Base-by-base conservation (phyloP, 768 basidiomycete species). In the Mycena sanguinolenta region DNA sequence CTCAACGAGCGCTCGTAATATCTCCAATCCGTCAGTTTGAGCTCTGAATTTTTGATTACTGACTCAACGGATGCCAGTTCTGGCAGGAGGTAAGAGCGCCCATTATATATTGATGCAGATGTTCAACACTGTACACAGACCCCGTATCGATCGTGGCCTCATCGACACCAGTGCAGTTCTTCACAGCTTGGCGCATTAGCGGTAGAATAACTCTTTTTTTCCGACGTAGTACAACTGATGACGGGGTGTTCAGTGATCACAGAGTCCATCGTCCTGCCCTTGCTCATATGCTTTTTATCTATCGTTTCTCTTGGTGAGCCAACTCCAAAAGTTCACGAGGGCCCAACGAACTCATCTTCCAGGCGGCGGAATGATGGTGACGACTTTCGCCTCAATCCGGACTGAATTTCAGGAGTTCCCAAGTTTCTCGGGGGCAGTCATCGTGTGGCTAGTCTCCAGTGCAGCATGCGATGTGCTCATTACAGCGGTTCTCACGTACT, bases 401-500 rank as follows among this genome's bases (percentile, higher is more conserved):
- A 64, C 60, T 38, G 53, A 76, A 14, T 78, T 72, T 50, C 36
- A 36, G 32, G 58, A 77, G 19, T 73, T 79, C 36, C 63, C 70
- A 27, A 71, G 69, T 38, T 76, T 77, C 44, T 42, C 67, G 10
- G 21, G 21, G 19, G 65, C 62, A 14, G 66, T 74, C 16, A 72
- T 75, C 63, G 19, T 77, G 19, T 79, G 79, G 78, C 61, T 78
- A 21, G 54, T 73, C 7, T 65, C 50, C 30, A 68, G 75, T 23
- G 74, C 75, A 9, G 21, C 73, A 1, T 73, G 71, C 52, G 79
- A 80, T 62, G 57, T 79, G 27, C 44, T 76, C 19, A 80, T 79
- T 54, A 74, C 79, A 4, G 21, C 54, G 17, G 34, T 62, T 23
- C 76, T 80, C 44, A 71, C 73, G 5, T 75, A 66, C 61, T 72